These are phyloP conservation scores for Ceratocystis destructans DNA, from an alignment of 2,329 filamentous ascomycete genomes.

Conservation along the genomic window DNA sequence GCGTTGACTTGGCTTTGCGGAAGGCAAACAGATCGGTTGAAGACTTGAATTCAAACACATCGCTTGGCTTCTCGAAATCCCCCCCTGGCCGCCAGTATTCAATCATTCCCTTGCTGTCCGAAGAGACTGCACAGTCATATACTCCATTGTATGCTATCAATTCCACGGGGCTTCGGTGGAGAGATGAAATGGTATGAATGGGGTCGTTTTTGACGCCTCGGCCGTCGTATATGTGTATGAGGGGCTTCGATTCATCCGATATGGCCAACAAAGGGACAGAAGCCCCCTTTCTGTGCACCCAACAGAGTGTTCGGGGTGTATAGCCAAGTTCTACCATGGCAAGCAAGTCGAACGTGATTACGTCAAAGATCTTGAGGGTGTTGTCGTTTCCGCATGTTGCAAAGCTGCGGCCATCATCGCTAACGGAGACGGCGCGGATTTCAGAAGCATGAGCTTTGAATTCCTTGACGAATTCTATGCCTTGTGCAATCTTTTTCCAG, in stretches of 20 bases:
- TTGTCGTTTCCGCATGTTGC: conserved; percentile 72
- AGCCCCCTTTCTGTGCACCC: conserved; percentile 80
- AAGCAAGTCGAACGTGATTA: conserved; percentile 76
- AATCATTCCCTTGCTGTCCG: conserved; percentile 81
- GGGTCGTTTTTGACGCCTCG: conserved; percentile 65
- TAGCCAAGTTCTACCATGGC: conserved; percentile 69
- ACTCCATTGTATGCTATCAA: conserved; percentile 80
- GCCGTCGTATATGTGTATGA: conserved; percentile 77
- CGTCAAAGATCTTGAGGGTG: conserved; percentile 67
- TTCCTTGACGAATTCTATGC: conserved; percentile 96
- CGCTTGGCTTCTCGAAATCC: conserved; percentile 78
- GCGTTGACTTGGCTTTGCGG: conserved; percentile 82
- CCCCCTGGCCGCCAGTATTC: conserved; percentile 86
- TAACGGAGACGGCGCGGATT: conserved; percentile 70
- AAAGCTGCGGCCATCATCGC: conserved; percentile 82
- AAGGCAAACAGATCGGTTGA: conserved; percentile 92
- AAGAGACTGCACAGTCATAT: conserved; percentile 82
- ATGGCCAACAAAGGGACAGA: conserved; percentile 76
- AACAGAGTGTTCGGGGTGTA: conserved; percentile 68
- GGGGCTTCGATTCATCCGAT: conserved; percentile 57
- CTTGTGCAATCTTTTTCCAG: conserved; percentile 88
- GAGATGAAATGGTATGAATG: conserved; percentile 58
- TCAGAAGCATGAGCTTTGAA: conserved; percentile 83
- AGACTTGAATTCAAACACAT: conserved; percentile 86
- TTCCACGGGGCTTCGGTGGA: conserved; percentile 73